Evolutionary conservation across 208 protist genomes (phyloP).

Genomic region (Trypanosoma brucei): DNA sequence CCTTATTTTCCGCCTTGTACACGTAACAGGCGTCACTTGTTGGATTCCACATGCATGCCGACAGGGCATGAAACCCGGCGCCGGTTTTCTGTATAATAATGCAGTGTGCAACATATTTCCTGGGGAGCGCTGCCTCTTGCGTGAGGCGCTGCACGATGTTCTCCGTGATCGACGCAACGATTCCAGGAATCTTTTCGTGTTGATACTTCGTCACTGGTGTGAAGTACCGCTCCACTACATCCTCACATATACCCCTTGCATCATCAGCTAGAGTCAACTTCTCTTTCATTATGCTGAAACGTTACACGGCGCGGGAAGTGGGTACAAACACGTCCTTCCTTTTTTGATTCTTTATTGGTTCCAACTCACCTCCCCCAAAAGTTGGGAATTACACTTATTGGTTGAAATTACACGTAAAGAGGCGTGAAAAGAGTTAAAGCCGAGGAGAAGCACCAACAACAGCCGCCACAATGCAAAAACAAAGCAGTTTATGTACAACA

Average conservation of each 20-base stretch:
- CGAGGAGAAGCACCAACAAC: no score
- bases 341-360: no score
- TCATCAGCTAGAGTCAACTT: slow-evolving; percentile 80
- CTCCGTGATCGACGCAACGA: slow-evolving; percentile 68
- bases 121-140: slow-evolving; percentile 79
- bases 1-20: slow-evolving; percentile 72
- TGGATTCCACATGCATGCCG: slow-evolving; percentile 87
- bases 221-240: slow-evolving; percentile 61
- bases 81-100: slow-evolving; percentile 88
- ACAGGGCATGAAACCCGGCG: slow-evolving; percentile 77
- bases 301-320: neutral
- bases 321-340: neutral
- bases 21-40: slow-evolving; percentile 83
- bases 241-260: slow-evolving; percentile 66
- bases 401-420: no score
- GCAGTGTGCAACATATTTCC: slow-evolving; percentile 87
- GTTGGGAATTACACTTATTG: no score
- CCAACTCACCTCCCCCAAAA: no score
- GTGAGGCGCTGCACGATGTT: slow-evolving; percentile 73
- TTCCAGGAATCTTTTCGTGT: slow-evolving; percentile 51
- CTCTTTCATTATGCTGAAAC: slow-evolving; percentile 28
- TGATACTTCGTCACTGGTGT: slow-evolving; percentile 63
- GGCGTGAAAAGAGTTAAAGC: no score
- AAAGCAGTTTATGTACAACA: no score
- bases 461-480: no score